Evolutionary conservation across 139 green algal species (phyloP), one percentile per base, ranked within the genome.

Genomic region (Volvox reticuliferus): DNA sequence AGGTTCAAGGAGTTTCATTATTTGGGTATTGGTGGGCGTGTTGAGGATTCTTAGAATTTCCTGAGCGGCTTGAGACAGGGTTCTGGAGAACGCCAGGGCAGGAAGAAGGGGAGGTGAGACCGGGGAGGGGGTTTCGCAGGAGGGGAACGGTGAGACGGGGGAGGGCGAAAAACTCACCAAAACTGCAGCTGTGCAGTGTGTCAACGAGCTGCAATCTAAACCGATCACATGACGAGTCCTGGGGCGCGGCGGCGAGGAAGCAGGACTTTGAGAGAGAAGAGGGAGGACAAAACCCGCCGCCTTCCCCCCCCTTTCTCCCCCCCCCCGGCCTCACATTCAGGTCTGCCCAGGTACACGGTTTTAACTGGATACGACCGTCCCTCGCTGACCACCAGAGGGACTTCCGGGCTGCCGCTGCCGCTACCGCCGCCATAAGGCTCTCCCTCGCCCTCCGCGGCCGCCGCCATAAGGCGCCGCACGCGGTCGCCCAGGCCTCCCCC

Each of bases 351-450:
- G 77, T 94, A 95, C 22, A 88, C 44, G 55, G 87, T 94, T 0
- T 75, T 82, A 24, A 97, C 96, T 0, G 95, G 93, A 88, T 88
- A 97, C 89, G 81, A 94, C 24, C 93, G 91, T 9, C 95, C 96
- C 73, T 95, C 90, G 80, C 93, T 95, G 21, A 88, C 24, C 16
- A 97, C 73, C 19, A 96, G 55, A 18, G 94, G 95, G 37, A 90
- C 90, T 12, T 24, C 21, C 21, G 21, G 3, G 12, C 65, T 28
- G 16, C 12, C 2, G 65, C 65, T 28, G 24, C 65, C 65, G 24
- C 12, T 28, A 9, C 32, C 33, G 50, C 78, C 78, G 26, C n/a
- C 73, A 78, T 35, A 21, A 73, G 21, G 63, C 35, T 32, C 77
- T 63, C 30, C 71, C 76, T 37, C 68, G 24, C 14, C 50, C 78